Percentiles rank a stretch among this genome's conserved stretches.
Evolutionary conservation across 1,284 basidiomycete genomes (phyloP).

Genomic region (Boletellus dicymbophilus): DNA sequence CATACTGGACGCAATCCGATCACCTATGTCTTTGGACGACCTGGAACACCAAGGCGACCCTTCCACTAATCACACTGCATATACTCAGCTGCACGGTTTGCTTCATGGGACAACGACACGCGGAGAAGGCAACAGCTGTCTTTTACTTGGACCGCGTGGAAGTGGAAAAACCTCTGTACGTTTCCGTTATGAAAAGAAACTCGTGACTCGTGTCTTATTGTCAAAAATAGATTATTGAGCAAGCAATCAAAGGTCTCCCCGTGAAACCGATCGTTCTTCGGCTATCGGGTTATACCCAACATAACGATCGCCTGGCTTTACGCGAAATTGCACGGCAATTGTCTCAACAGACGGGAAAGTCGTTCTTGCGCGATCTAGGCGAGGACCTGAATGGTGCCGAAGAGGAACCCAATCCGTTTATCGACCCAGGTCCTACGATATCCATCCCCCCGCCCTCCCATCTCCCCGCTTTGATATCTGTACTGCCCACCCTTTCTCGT

Average conservation of each 20-base stretch:
- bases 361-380: slow-evolving; percentile 48
- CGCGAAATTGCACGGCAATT: slow-evolving; percentile 90
- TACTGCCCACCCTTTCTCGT: slow-evolving; percentile 74
- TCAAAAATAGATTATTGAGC: slow-evolving; percentile 55
- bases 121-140: slow-evolving; percentile 89
- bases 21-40: slow-evolving; percentile 28
- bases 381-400: slow-evolving; percentile 28
- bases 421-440: slow-evolving; percentile 34
- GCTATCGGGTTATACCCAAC: slow-evolving; percentile 85
- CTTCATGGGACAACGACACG: slow-evolving; percentile 73
- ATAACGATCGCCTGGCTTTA: slow-evolving; percentile 86
- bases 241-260: slow-evolving; percentile 47
- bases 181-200: slow-evolving; percentile 10
- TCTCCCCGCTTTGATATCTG: slow-evolving; percentile 77
- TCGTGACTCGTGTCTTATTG: slow-evolving; percentile 4
- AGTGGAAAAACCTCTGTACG: slow-evolving; percentile 83
- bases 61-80: slow-evolving; percentile 51
- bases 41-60: slow-evolving; percentile 34
- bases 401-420: slow-evolving; percentile 41
- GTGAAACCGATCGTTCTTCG: slow-evolving; percentile 71
- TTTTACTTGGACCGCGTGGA: slow-evolving; percentile 80
- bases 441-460: slow-evolving; percentile 71
- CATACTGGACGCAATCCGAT: slow-evolving; percentile 51
- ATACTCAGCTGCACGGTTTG: slow-evolving; percentile 59
- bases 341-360: slow-evolving; percentile 63